A percentile compares a stretch with the other conserved stretches of the same genome.
Evolutionary conservation across 208 protist genomes (phyloP).

Genomic region (Trypanosoma lewisi): DNA sequence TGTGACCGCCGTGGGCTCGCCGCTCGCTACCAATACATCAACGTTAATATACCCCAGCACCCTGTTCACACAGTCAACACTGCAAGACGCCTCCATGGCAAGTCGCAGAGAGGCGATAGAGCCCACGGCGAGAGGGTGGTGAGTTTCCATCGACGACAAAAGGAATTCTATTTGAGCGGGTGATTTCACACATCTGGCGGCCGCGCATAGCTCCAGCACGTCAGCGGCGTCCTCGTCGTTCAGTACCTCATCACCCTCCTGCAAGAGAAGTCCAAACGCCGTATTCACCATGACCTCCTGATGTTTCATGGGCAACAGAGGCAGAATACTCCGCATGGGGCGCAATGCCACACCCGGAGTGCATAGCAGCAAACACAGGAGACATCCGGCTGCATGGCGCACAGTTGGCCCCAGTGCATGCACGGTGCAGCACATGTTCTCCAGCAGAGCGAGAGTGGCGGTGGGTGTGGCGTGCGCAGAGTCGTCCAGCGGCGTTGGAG

Average conservation of each 20-base stretch:
- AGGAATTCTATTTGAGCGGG: slow-evolving; percentile 7
- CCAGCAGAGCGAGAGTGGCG: slow-evolving; percentile 7
- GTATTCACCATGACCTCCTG: slow-evolving; percentile 25
- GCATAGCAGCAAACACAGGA: slow-evolving; percentile 44
- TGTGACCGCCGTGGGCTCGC: not conserved
- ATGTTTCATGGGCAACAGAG: slow-evolving; percentile 31
- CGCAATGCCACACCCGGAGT: slow-evolving; percentile 17
- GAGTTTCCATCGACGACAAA: slow-evolving; percentile 10
- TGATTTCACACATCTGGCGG: not conserved
- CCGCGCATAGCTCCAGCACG: slow-evolving; percentile 16
- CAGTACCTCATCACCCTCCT: slow-evolving; percentile 2
- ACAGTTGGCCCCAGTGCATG: slow-evolving; percentile 45
- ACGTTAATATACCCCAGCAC: slow-evolving; percentile 12
- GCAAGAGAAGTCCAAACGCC: slow-evolving; percentile 16
- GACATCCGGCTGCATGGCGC: slow-evolving; percentile 60
- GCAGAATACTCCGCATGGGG: slow-evolving; percentile 32
- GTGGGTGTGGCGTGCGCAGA: slow-evolving; percentile 12
- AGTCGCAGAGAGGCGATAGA: slow-evolving; percentile 10
- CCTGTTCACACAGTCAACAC: slow-evolving; percentile 9
- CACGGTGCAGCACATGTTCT: slow-evolving; percentile 10
- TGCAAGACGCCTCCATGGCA: slow-evolving; percentile 12
- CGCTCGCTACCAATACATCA: not conserved
- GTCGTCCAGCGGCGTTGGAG: slow-evolving; percentile 21
- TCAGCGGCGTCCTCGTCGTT: slow-evolving; percentile 6
- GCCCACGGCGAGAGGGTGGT: slow-evolving; percentile 7